These are phyloP conservation scores for Aureobasidium sp. DNA, from an alignment of 2,329 filamentous ascomycete species.

Conservation along the genomic window DNA sequence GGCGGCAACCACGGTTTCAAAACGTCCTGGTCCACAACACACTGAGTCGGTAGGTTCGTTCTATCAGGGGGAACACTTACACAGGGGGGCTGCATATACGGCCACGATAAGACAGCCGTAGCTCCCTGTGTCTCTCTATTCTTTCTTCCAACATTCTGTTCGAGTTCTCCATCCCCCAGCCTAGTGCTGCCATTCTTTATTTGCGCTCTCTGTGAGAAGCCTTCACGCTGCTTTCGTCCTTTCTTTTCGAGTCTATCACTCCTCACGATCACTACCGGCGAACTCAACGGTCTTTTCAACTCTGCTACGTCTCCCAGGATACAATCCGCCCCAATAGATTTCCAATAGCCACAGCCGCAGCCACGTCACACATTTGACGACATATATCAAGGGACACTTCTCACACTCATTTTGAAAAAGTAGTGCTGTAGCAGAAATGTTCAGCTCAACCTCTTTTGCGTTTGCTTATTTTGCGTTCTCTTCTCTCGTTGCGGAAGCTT, in stretches of 20 bases:
- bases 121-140: slow-evolving; percentile 1
- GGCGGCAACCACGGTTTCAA: slow-evolving; percentile 13
- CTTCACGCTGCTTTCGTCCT: slow-evolving; percentile 10
- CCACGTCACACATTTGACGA: slow-evolving; percentile 3
- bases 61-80: background rate
- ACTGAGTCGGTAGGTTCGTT: slow-evolving; percentile 11
- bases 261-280: slow-evolving; percentile 27
- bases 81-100: slow-evolving; percentile 2
- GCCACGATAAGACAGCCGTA: background rate
- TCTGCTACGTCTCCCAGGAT: slow-evolving; percentile 20
- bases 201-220: slow-evolving; percentile 16
- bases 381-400: slow-evolving; percentile 4
- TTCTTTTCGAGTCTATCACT: slow-evolving; percentile 12
- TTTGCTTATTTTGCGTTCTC: slow-evolving; percentile 14
- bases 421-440: slow-evolving; percentile 16
- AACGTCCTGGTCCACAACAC: slow-evolving; percentile 6
- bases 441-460: slow-evolving; percentile 12
- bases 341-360: slow-evolving; percentile 12
- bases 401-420: slow-evolving; percentile 6
- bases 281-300: slow-evolving; percentile 44
- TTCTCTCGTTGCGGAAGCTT: slow-evolving; percentile 11
- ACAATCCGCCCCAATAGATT: slow-evolving; percentile 13
- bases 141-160: slow-evolving; percentile 7
- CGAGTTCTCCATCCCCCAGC: slow-evolving; percentile 2
- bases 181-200: slow-evolving; percentile 16